Evolutionary conservation across 176 grass and related monocot species (phyloP), one percentile per base, ranked within the genome.

Genomic region (Aechmea fasciata): DNA sequence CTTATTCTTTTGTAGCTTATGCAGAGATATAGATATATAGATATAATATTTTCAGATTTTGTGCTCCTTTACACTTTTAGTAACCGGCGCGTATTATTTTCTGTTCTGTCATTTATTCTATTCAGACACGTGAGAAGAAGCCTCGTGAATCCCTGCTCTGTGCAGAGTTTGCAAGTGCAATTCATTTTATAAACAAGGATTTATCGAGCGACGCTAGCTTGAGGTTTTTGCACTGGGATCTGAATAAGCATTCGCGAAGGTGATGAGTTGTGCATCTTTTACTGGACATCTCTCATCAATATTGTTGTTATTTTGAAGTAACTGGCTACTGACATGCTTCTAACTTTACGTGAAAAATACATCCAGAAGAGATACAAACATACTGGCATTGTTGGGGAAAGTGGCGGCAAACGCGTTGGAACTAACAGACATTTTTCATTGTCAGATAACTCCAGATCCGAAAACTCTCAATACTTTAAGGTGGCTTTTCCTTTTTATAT

Each of bases 161-260:
- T 76, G 80, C 78, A 62, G 90, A 99, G 78, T 99, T 99, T 82
- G 87, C 89, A 63, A 88, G 86, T 67, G 87, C 95, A 64, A 99
- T 99, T 51, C 65, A 94, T 86, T 52, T 80, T 47, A 90, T 99
- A 75, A 99, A 99, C 65, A 99, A 93, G 68, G 80, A 67, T 57
- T 83, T 90, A 52, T 50, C 86, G 25, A 82, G 88, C 59, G 84
- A 94, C 62, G 78, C 72, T 19, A 77, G 78, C 62, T 82, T 99
- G 22, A 89, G 77, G 70, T 99, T 99, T 79, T 80, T 99, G 76
- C 95, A 99, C 78, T 93, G 91, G 95, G 95, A 99, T 90, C 82
- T 99, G 49, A 85, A 87, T 81, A 99, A 93, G 65, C 90, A 94
- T 69, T 85, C 84, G 78, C 80, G 87, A 81, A 99, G 87, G 95